A percentile compares a stretch with the other conserved stretches of the same genome.
Conservation (phyloP, 257 asterid genomes). For the Rauvolfia tetraphylla region DNA sequence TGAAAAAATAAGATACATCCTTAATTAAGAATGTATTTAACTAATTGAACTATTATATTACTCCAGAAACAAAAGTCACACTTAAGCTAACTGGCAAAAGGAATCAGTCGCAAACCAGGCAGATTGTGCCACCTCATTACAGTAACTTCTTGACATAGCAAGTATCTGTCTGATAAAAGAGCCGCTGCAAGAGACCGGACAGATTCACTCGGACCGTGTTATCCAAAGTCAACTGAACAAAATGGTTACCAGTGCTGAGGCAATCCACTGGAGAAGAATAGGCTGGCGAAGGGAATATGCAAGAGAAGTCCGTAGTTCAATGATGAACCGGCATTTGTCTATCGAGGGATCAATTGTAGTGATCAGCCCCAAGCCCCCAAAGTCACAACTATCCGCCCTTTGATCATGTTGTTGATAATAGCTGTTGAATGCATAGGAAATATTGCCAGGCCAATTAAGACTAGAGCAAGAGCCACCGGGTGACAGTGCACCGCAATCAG, state of each 20-base stretch:
- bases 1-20: no score
- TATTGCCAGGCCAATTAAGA: conserved; percentile 75
- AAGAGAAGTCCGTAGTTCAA: conserved; percentile 47
- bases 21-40: no score
- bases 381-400: conserved; percentile 52
- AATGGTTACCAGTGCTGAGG: conserved; percentile 25
- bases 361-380: conserved; percentile 77
- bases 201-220: not conserved
- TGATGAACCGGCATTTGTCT: conserved; percentile 53
- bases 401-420: conserved; percentile 77
- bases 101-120: no score
- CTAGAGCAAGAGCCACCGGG: conserved; percentile 65
- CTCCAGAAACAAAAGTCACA: not conserved
- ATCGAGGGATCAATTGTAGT: conserved; percentile 79
- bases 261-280: conserved; percentile 24
- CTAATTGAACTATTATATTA: not conserved
- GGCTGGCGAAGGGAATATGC: conserved; percentile 29
- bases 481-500: conserved; percentile 60
- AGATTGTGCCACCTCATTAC: not conserved
- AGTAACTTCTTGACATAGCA: not conserved
- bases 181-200: not conserved
- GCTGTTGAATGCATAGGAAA: conserved; percentile 78
- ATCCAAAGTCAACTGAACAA: conserved; percentile 30
- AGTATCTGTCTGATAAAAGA: not conserved
- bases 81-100: not conserved